Conservation (phyloP, 129 eudicot species). For the Dittrichia graveolens region DNA sequence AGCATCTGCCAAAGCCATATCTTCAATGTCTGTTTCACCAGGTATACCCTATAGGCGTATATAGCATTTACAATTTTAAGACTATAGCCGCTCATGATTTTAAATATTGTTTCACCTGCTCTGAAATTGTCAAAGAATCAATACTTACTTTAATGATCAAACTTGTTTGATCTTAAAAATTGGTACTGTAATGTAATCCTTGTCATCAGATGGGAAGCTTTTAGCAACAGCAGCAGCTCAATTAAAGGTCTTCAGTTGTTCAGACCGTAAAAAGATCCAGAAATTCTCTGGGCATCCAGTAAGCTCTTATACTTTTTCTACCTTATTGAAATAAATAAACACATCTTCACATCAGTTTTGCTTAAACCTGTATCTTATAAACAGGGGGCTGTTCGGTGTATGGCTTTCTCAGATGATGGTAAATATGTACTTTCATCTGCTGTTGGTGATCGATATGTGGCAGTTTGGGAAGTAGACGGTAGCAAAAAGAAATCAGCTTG, state of each 20-base stretch:
- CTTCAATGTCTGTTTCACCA: conserved; percentile 75
- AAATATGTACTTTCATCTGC: conserved; percentile 76
- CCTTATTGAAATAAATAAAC: background rate
- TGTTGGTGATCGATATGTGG: conserved; percentile 76
- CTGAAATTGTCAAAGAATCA: conserved; percentile 1
- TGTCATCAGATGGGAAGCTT: conserved; percentile 67
- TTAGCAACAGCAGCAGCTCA: conserved; percentile 93
- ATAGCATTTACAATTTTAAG: background rate
- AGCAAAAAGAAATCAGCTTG: conserved; percentile 72
- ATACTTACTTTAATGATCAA: background rate
- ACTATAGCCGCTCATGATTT: conserved; percentile 7
- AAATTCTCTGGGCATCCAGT: conserved; percentile 98
- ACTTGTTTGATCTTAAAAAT: background rate
- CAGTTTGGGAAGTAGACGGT: conserved; percentile 77
- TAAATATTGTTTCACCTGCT: background rate
- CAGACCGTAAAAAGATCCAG: conserved; percentile 76
- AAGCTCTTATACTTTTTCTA: conserved; percentile 28
- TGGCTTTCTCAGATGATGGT: conserved; percentile 79
- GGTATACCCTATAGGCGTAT: no score
- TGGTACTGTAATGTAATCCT: conserved; percentile 33
- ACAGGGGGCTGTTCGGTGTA: conserved; percentile 84
- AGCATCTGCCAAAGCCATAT: conserved; percentile 78
- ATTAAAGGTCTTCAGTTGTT: conserved; percentile 72
- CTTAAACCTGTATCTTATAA: background rate
- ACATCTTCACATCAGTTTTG: conserved; percentile 2